A percentile compares a stretch with the other conserved stretches of the same genome.
Conservation (phyloP, 2,329 filamentous ascomycete species). For the Aspergillus quadrilineatus region DNA sequence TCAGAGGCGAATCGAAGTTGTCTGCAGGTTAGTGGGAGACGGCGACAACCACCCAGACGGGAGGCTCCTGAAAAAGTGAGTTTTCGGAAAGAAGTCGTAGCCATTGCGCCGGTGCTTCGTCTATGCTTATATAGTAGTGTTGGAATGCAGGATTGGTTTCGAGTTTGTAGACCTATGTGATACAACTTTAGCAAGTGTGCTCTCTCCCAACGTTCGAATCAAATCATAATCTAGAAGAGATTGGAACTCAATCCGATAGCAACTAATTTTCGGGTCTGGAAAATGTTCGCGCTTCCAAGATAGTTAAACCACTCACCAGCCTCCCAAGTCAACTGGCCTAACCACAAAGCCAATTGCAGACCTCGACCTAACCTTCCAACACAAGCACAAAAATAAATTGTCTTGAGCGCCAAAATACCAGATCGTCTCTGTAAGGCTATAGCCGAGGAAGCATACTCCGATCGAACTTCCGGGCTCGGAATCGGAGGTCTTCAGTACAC, state of each 20-base stretch:
- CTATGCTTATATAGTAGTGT: not conserved
- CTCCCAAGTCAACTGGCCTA: too few species aligned
- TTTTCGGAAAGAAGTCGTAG: not conserved
- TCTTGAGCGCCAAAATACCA: not conserved
- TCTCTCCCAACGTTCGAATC: too few species aligned
- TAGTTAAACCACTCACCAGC: too few species aligned
- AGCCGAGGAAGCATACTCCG: not conserved
- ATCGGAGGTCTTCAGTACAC: not conserved
- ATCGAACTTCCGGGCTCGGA: slow-evolving; percentile 14
- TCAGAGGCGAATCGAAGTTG: slow-evolving; percentile 20
- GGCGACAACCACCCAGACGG: slow-evolving; percentile 13
- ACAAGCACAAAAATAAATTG: not conserved
- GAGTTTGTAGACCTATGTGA: not conserved
- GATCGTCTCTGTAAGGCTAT: not conserved
- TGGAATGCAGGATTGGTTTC: too few species aligned
- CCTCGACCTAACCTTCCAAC: not conserved
- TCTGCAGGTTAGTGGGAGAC: slow-evolving; percentile 13
- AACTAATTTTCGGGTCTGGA: too few species aligned
- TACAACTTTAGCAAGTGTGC: not conserved
- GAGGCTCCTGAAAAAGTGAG: not conserved
- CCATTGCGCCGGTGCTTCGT: not conserved
- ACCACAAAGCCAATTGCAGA: too few species aligned
- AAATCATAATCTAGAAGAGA: too few species aligned
- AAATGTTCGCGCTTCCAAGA: too few species aligned
- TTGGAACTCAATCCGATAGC: too few species aligned